Evolutionary conservation across 306 rosid species (phyloP), one percentile per base, ranked within the genome.

Genomic region (Dalbergia cochinchinensis): DNA sequence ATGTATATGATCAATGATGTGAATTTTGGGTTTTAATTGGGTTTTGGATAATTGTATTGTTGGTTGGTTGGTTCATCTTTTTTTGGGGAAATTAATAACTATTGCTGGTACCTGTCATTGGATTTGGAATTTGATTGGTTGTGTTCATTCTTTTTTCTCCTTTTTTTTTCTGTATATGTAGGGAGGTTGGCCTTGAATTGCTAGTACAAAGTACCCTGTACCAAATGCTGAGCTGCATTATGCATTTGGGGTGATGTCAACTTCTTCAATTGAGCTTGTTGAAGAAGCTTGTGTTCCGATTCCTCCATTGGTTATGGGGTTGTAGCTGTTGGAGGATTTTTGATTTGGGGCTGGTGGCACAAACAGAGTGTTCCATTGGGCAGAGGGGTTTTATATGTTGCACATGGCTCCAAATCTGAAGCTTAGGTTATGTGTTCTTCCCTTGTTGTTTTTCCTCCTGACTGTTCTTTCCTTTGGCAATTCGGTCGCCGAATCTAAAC

Each of bases 401-500:
- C 45, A 61, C 69, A 78, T 83, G 82, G 84, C 82, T 79, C 71
- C 73, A 74, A 86, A 83, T 80, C 87, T 85, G 89, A 80, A 68
- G 83, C 74, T 78, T 47, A 65, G 68, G 59, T 78, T 62, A 31
- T 65, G 31, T 26, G 31, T 78, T 69, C 70, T 60, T 11, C 48
- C 86, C 64, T 60, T 88, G 57, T 66, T 87, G 66, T 81, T 87
- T 74, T 59, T 66, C 45, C 63, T 91, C 54, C 65, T 86, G 51
- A 77, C 63, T 60, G 10, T 93, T 66, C 71, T 87, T 64, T 75
- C 86, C 11, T 74, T 85, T 4, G 85, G 87, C 62, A 72, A 13
- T 83, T 89, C 91, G 11, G 65, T 67, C 16, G 87, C 90, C 0
- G 90, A 93, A 85, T 67, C 78, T 4, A 96, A 90, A 67, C 84